A percentile compares a stretch with the other conserved stretches of the same genome.
These are phyloP conservation scores for Ustanciosporium gigantosporum DNA, from an alignment of 1,284 basidiomycete genomes.

Conservation along the genomic window DNA sequence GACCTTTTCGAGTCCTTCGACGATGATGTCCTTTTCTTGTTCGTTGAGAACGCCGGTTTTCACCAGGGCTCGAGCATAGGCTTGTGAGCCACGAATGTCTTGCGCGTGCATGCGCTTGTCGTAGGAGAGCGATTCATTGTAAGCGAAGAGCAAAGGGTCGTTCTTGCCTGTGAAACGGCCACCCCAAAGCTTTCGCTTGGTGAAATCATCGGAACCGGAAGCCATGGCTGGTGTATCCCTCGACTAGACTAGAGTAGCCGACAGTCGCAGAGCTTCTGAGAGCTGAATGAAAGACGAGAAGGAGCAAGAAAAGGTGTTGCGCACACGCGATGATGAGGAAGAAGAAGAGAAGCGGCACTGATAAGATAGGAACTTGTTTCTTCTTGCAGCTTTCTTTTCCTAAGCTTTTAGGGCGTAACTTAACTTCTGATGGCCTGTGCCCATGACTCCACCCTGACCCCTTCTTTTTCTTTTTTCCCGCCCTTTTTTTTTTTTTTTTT, in stretches of 20 bases:
- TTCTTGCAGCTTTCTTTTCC: no score
- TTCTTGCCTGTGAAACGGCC: conserved; percentile 59
- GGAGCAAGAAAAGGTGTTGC: neutral
- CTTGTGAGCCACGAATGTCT: conserved; percentile 91
- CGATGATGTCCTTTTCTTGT: conserved; percentile 72
- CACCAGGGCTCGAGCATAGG: conserved; percentile 84
- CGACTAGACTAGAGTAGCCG: no score
- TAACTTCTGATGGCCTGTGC: no score
- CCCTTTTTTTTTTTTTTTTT: no score
- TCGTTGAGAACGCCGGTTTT: conserved; percentile 77
- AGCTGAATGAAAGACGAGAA: neutral
- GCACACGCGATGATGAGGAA: neutral
- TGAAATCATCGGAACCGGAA: conserved; percentile 49
- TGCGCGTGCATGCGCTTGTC: conserved; percentile 90
- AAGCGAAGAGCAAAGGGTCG: conserved; percentile 57
- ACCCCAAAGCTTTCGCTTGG: conserved; percentile 60
- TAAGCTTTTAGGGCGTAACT: no score
- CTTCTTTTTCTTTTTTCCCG: no score
- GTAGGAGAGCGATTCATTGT: conserved; percentile 76
- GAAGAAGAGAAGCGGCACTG: no score
- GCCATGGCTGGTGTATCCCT: no score
- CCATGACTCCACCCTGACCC: no score
- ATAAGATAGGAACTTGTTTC: no score
- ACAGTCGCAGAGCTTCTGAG: neutral
- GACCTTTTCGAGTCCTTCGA: conserved; percentile 76